A percentile compares a stretch with the other conserved stretches of the same genome.
Conservation (phyloP, 2,329 filamentous ascomycete genomes). For the Cadophora luteo-olivacea region DNA sequence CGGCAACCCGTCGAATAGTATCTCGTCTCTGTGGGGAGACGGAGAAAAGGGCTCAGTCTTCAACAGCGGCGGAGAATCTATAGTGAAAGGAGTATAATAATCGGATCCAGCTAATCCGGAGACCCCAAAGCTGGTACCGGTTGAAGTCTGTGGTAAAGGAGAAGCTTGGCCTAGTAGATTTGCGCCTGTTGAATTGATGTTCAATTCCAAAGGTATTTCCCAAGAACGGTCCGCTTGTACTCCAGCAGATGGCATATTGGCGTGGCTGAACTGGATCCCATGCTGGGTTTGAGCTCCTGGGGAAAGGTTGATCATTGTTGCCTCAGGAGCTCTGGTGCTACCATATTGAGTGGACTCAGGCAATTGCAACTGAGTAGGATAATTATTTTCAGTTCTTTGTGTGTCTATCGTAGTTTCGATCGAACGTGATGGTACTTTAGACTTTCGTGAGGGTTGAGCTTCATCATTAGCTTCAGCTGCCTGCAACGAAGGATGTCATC, state of each 20-base stretch:
- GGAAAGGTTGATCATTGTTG: background rate
- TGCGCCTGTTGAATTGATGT: background rate
- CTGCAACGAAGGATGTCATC: background rate
- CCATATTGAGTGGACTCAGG: background rate
- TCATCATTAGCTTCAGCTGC: background rate
- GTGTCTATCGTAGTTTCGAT: background rate
- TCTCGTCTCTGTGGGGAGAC: background rate
- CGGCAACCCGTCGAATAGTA: background rate
- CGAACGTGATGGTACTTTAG: background rate
- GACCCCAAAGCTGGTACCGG: background rate
- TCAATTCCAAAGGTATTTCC: background rate
- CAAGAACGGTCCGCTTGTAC: background rate
- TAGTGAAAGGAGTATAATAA: background rate
- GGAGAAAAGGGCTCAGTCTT: background rate
- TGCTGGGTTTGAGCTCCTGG: background rate
- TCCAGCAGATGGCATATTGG: background rate
- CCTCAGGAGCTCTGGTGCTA: background rate
- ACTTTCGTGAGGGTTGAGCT: background rate
- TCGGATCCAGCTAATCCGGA: background rate
- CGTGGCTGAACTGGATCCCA: background rate
- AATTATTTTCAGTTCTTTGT: background rate
- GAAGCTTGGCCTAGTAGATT: background rate
- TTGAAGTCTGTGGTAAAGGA: background rate
- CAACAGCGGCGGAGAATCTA: background rate
- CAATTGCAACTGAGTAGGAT: background rate